A percentile compares a stretch with the other conserved stretches of the same genome.
phyloP scores from a whole-genome alignment of 2,329 filamentous ascomycete species.

The Neonectria ditissima region DNA sequence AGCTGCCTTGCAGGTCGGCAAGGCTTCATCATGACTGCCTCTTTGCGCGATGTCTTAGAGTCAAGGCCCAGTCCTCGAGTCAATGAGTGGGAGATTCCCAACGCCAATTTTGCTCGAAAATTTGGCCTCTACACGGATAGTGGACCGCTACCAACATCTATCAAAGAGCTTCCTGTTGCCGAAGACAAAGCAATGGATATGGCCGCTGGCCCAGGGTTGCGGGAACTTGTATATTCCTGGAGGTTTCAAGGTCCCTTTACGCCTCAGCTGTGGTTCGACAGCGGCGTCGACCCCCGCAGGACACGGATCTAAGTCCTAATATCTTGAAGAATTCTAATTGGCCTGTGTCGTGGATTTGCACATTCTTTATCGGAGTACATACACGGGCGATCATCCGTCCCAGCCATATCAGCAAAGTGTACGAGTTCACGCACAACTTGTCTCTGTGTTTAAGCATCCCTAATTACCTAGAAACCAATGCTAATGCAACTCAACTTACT shows the following conservation, averaged over 20 bases:
- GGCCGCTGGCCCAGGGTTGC: slow-evolving; percentile 44
- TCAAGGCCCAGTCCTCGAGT: slow-evolving; percentile 36
- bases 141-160: slow-evolving; percentile 49
- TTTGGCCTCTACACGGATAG: slow-evolving; percentile 51
- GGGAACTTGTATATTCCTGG: slow-evolving; percentile 46
- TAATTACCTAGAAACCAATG: not conserved
- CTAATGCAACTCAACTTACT: not conserved
- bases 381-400: not conserved
- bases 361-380: not conserved
- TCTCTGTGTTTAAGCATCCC: not conserved
- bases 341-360: not conserved
- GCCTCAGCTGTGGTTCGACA: slow-evolving; percentile 59
- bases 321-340: not conserved
- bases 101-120: slow-evolving; percentile 60
- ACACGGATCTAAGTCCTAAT: slow-evolving; percentile 19
- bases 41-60: slow-evolving; percentile 24
- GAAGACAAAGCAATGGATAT: slow-evolving; percentile 56
- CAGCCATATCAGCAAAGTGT: not conserved
- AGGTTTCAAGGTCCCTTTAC: slow-evolving; percentile 58
- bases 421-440: not conserved
- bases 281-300: slow-evolving; percentile 58
- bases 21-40: slow-evolving; percentile 8
- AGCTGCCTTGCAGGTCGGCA: not conserved
- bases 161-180: slow-evolving; percentile 56
- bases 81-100: slow-evolving; percentile 53